Evolutionary conservation across 2,329 filamentous ascomycete species (phyloP).

Genomic region (Epichloe sylvatica): DNA sequence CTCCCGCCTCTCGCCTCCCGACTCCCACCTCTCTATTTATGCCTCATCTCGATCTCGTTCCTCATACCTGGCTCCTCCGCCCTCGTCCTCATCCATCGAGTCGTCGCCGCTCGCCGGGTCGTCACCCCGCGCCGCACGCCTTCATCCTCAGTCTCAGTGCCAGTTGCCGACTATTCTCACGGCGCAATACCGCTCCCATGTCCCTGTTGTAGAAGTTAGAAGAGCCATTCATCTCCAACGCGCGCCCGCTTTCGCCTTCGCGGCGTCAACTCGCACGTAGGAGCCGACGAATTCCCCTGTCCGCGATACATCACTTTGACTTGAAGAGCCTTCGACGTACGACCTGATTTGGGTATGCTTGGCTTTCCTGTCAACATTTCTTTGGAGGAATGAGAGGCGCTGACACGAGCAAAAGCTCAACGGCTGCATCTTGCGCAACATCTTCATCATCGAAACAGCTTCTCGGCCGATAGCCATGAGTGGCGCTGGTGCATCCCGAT

Average conservation of each 20-base stretch:
- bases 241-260: conserved; percentile 7
- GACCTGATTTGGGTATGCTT: neutral
- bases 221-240: conserved; percentile 11
- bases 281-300: neutral
- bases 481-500: conserved; percentile 14
- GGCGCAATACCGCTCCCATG: conserved; percentile 15
- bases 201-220: conserved; percentile 25
- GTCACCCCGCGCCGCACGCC: neutral
- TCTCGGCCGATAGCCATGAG: conserved; percentile 16
- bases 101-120: neutral
- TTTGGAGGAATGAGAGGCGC: neutral
- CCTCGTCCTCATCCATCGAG: neutral
- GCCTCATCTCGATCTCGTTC: too few species aligned
- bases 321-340: neutral
- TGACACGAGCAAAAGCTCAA: neutral
- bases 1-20: too few species aligned
- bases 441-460: neutral
- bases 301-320: neutral
- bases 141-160: neutral
- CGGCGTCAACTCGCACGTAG: neutral
- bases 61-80: neutral
- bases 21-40: too few species aligned
- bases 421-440: neutral
- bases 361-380: neutral
- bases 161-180: neutral